These are phyloP conservation scores for Dactylellina sp. DNA, from an alignment of 2,329 filamentous ascomycete species.

Conservation along the genomic window DNA sequence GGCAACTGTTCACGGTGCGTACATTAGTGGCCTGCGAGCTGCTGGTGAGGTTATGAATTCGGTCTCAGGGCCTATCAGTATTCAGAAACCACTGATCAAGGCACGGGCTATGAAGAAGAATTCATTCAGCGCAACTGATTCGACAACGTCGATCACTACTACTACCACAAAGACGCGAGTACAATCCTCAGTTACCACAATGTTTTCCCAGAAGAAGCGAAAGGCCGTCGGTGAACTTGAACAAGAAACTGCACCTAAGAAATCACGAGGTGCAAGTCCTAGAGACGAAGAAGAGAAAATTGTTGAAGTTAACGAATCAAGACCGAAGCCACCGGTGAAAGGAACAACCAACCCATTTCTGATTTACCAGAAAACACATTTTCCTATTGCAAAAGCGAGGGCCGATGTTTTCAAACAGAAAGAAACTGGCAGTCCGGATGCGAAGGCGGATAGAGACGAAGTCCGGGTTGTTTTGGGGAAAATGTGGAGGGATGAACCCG, in stretches of 20 bases:
- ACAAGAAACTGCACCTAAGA: slow-evolving; percentile 80
- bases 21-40: slow-evolving; percentile 89
- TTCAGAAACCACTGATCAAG: slow-evolving; percentile 80
- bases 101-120: slow-evolving; percentile 65
- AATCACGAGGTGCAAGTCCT: slow-evolving; percentile 70
- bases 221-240: slow-evolving; percentile 58
- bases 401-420: slow-evolving; percentile 77
- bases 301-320: slow-evolving; percentile 66
- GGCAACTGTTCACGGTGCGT: slow-evolving; percentile 95
- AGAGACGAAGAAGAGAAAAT: background rate
- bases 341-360: slow-evolving; percentile 84
- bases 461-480: slow-evolving; percentile 86
- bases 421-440: slow-evolving; percentile 74
- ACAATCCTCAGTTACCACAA: background rate
- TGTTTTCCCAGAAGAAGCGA: slow-evolving; percentile 55
- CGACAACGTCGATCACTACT: background rate
- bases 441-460: slow-evolving; percentile 76
- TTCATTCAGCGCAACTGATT: background rate
- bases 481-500: slow-evolving; percentile 85
- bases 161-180: slow-evolving; percentile 26
- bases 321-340: slow-evolving; percentile 78
- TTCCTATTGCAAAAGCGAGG: slow-evolving; percentile 72
- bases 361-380: slow-evolving; percentile 83
- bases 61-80: slow-evolving; percentile 82
- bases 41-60: slow-evolving; percentile 85